Evolutionary conservation across 2,329 filamentous ascomycete genomes (phyloP), one percentile per base, ranked within the genome.

Genomic region (Orbilia quercus): DNA sequence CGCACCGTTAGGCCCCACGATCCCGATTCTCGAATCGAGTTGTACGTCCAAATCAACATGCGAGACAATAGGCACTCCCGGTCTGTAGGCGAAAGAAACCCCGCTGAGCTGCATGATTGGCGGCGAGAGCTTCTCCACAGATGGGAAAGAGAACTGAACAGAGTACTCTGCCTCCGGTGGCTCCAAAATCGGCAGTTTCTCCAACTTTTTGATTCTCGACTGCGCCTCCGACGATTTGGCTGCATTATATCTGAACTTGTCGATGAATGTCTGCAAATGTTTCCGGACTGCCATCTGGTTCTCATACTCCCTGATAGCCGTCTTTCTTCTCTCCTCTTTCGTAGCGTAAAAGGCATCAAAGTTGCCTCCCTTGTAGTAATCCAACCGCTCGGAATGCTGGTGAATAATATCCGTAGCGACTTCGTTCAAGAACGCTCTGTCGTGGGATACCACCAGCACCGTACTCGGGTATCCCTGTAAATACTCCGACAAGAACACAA

Each of bases 211-310:
- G 86, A 99, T 98, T 79, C 95, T 89, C 0, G 94, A 98, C 80
- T 99, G 95, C 1, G 95, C 95, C 84, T 99, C 95, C 7, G 94
- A 96, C 0, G 95, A 97, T 82, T 99, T 99, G 79, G 94, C 95
- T 25, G 95, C 95, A 80, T 99, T 99, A 86, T 99, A 99, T 59
- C 95, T 89, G 86, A 99, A 99, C 83, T 99, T 99, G 86, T 99
- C 95, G 83, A 99, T 99, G 82, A 99, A 99, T 2, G 91, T 89
- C 84, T 99, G 95, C 75, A 99, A 83, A 84, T 99, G 95, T 31
- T 92, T 92, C 77, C 95, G 87, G 81, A 94, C 88, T 0, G 86
- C 92, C 92, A 98, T 96, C 80, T 99, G 95, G 82, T 96, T 98
- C 82, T 99, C 95, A 82, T 99, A 99, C 82, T 99, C 95, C 78